Evolutionary conservation across 768 basidiomycete genomes (phyloP), one percentile per base, ranked within the genome.

Genomic region (Coprinopsis cinerea): DNA sequence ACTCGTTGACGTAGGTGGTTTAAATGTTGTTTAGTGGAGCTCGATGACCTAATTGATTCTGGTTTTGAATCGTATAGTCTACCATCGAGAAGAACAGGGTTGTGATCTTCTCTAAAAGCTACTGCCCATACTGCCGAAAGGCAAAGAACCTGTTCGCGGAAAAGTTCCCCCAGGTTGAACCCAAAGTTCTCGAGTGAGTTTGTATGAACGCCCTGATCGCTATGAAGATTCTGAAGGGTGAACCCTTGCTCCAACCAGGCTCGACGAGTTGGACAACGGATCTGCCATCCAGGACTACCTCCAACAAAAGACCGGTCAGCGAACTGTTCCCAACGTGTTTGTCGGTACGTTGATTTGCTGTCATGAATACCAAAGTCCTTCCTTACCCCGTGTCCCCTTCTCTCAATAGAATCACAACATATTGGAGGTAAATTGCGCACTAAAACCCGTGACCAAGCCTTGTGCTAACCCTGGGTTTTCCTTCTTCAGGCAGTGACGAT

Each of bases 281-380:
- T 15, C 53, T 15, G 79, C 59, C 0, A 87, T 91, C 49, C 89
- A 92, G 60, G 57, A 65, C 18, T 90, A 89, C 57, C 71, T 92
- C 3, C 18, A 10, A 1, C 48, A 75, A 56, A 84, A 81, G 74
- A 86, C 85, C 0, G 74, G 73, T 0, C 88, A 85, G 56, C 64
- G 77, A 18, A 84, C 83, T 10, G 89, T 92, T 4, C 89, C 89
- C 25, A 86, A 81, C 59, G 74, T 88, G 51, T 92, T 88, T 68
- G 75, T 91, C 60, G 76, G 85, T 88, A 52, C 73, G 74, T 69
- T 44, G 4, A n/a, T 13, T 20, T 28, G 23, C 15, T 51, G 30
- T 17, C 3, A 13, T 34, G 32, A 25, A 10, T 20, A 46, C 23
- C 24, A 26, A 30, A 4, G 23, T 20, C 41, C 23, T 32, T 22